Percentiles rank a stretch among this genome's conserved stretches.
phyloP scores from a whole-genome alignment of 495 filamentous ascomycete genomes.

The Parachaetomium inaequale region DNA sequence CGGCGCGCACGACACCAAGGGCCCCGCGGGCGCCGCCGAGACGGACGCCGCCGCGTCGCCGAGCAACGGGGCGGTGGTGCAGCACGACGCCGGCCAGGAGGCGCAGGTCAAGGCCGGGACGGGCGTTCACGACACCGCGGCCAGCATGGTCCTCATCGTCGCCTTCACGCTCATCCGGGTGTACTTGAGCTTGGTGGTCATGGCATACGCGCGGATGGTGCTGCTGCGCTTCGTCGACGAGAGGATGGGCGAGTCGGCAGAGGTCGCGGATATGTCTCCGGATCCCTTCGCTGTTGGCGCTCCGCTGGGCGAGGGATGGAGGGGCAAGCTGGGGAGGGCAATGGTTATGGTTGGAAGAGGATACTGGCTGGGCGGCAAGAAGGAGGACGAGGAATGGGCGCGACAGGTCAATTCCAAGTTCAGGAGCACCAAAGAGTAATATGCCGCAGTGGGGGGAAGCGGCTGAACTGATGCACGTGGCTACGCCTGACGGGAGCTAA shows the following conservation, averaged over 20 bases:
- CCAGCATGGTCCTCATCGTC: conserved; percentile 69
- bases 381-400: conserved; percentile 57
- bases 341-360: conserved; percentile 66
- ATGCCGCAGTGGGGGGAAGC: background rate
- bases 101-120: conserved; percentile 33
- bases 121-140: conserved; percentile 65
- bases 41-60: conserved; percentile 14
- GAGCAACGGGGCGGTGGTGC: conserved; percentile 24
- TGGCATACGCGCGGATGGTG: conserved; percentile 71
- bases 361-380: conserved; percentile 67
- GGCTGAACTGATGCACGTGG: conserved; percentile 1
- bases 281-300: conserved; percentile 68
- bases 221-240: conserved; percentile 59
- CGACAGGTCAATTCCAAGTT: conserved; percentile 57
- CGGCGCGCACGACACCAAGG: conserved; percentile 42
- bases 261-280: conserved; percentile 47
- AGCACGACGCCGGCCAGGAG: background rate
- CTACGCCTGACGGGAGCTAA: background rate
- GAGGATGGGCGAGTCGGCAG: conserved; percentile 35
- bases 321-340: conserved; percentile 64
- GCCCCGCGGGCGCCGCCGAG: conserved; percentile 19
- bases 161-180: conserved; percentile 66
- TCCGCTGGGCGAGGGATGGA: conserved; percentile 70
- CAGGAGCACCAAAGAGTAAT: conserved; percentile 26
- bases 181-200: conserved; percentile 76